Evolutionary conservation across 2,329 filamentous ascomycete genomes (phyloP), one percentile per base, ranked within the genome.

Genomic region (Neonectria punicea): DNA sequence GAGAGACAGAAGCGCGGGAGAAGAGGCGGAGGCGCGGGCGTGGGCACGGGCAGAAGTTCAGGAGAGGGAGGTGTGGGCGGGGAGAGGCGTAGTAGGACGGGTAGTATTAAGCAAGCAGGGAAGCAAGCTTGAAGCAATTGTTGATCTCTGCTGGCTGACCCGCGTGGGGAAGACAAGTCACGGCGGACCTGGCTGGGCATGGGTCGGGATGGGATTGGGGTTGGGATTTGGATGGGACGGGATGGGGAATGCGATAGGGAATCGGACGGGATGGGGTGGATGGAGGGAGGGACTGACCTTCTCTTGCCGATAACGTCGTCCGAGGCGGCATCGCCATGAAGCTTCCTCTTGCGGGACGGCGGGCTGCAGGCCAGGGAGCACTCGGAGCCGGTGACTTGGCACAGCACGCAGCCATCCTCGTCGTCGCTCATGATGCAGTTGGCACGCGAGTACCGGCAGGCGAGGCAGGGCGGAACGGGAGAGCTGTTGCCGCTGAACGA

Each of bases 321-420:
- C 75, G 84, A 81, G 65, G 84, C 82, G 73, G 56, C 58, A 30
- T 90, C 87, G 74, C 88, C 86, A 79, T 90, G 88, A 68, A 93
- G 81, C 83, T 94, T 95, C 77, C 93, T 87, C 83, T 96, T 96
- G 73, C 93, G 88, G 62, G 91, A 90, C 75, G 90, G 89, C 25
- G 92, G 92, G 78, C 91, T 93, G 70, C 91, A 89, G 55, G 90
- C 85, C 77, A 94, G 89, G 47, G 93, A 94, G 80, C 93, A 96
- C 71, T 93, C 90, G 76, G 92, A 88, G 74, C 90, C 91, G 79
- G 91, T 90, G 77, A 90, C 89, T 76, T 93, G 90, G 80, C 93
- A 97, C 68, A 93, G 85, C 67, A 93, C 86, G 79, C 93, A 96
- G 70, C 86, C 83, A 72, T 92, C 89, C 69, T 91, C 91, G 77